Conservation (phyloP, 2,329 filamentous ascomycete genomes). For the Knoxdaviesia capensis region DNA sequence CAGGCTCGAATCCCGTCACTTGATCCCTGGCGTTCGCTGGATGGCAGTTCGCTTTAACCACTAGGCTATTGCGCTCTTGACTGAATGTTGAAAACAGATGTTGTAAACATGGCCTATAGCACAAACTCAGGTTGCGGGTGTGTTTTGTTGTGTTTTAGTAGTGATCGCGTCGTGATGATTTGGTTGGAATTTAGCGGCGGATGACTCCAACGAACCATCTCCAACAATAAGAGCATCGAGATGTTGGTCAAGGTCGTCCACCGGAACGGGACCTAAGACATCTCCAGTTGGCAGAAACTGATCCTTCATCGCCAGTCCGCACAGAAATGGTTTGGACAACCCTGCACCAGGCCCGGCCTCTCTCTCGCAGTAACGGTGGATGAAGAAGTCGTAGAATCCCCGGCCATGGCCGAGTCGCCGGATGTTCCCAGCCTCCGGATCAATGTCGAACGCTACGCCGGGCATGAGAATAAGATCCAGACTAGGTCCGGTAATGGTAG, state of each 20-base stretch:
- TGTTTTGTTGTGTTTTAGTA: too few relatives aligned
- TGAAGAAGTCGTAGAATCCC: conserved; percentile 91
- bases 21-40: too few relatives aligned
- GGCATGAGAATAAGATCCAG: conserved; percentile 83
- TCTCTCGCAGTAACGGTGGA: conserved; percentile 47
- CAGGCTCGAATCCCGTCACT: too few relatives aligned
- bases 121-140: too few relatives aligned
- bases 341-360: conserved; percentile 14
- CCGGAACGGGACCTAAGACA: neutral
- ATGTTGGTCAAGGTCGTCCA: conserved; percentile 1
- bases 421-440: conserved; percentile 29
- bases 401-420: conserved; percentile 80
- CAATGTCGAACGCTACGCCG: conserved; percentile 72
- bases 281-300: conserved; percentile 45
- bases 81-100: too few relatives aligned
- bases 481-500: conserved; percentile 21
- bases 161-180: too few relatives aligned
- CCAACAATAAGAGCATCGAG: conserved; percentile 2
- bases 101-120: too few relatives aligned
- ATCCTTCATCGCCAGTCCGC: conserved; percentile 70
- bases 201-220: conserved; percentile 1
- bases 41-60: too few relatives aligned
- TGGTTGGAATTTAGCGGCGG: too few relatives aligned
- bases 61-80: too few relatives aligned
- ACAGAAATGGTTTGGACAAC: conserved; percentile 24